Evolutionary conservation across 768 basidiomycete species (phyloP), one percentile per base, ranked within the genome.

Genomic region (Cubamyces sp.): DNA sequence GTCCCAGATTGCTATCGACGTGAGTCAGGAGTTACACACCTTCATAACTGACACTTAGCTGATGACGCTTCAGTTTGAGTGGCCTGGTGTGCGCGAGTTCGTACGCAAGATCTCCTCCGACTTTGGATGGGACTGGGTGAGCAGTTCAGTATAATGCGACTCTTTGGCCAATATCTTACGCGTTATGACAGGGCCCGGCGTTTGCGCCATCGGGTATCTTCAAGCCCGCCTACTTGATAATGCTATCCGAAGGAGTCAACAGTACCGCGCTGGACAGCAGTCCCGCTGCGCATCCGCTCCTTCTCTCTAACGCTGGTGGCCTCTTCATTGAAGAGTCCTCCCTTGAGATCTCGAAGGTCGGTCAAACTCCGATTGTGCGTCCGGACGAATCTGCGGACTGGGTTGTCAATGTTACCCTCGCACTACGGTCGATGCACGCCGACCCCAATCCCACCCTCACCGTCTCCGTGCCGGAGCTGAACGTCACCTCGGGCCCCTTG

Each of bases 51-150:
- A 6, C 2, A 5, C 14, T 11, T 6, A 21, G 48, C 14, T 41
- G 9, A 42, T 57, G 1, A 16, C 19, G 3, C 55, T n/a, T 28
- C 18, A 84, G 82, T 84, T 77, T 56, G 84, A 84, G 64, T 84
- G 81, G 61, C 79, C 82, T 12, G 77, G 75, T 11, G 76, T 80
- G 37, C 79, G 79, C 52, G 74, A 77, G 30, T 84, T 76, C 72
- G 74, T 84, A 26, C 78, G 84, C 1, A 85, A 87, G 68, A 75
- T 77, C 3, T 74, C 78, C 37, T 79, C 78, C 4, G 84, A 87
- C 67, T 86, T 84, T 61, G 84, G 85, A 1, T 87, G 84, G 84
- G 84, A 86, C 69, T 86, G 83, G 84, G 82, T 84, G 61, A 30
- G 70, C 56, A 4, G 23, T 25, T 4, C 3, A 9, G 0, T 8